These are phyloP conservation scores for Echites panduratus DNA, from an alignment of 257 asterid species.

Conservation along the genomic window DNA sequence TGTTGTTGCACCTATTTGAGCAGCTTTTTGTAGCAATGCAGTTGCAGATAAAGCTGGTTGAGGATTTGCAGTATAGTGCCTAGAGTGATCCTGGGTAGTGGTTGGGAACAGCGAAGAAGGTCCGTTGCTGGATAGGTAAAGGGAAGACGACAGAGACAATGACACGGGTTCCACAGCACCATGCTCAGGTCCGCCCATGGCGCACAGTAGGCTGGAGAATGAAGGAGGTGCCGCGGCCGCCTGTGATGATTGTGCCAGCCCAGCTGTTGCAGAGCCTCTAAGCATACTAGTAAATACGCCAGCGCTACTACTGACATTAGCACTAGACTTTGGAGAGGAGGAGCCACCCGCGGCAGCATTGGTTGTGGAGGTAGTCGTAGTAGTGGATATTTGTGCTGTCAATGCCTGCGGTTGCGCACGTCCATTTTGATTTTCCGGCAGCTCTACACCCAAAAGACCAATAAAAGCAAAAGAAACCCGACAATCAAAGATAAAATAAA, in stretches of 20 bases:
- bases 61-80: conserved; percentile 26
- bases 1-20: conserved; percentile 66
- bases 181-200: conserved; percentile 29
- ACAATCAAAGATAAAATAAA: conserved; percentile 20
- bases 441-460: conserved; percentile 32
- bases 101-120: conserved; percentile 41
- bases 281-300: conserved; percentile 34
- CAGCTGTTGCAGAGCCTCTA: conserved; percentile 29
- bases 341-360: conserved; percentile 19
- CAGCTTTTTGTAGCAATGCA: conserved; percentile 85
- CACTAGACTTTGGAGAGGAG: conserved; percentile 27
- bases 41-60: conserved; percentile 82
- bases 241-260: conserved; percentile 24
- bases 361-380: conserved; percentile 17
- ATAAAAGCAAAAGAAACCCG: conserved; percentile 9
- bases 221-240: conserved; percentile 16
- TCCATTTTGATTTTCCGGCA: conserved; percentile 54
- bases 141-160: conserved; percentile 54
- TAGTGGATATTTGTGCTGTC: conserved; percentile 9
- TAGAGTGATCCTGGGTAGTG: conserved; percentile 29
- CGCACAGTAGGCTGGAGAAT: conserved; percentile 31
- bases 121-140: conserved; percentile 32
- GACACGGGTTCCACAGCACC: conserved; percentile 49
- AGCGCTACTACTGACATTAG: conserved; percentile 21
- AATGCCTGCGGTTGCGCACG: conserved; percentile 34